phyloP scores from a whole-genome alignment of 768 basidiomycete genomes.

The Agaricus subrufescens region DNA sequence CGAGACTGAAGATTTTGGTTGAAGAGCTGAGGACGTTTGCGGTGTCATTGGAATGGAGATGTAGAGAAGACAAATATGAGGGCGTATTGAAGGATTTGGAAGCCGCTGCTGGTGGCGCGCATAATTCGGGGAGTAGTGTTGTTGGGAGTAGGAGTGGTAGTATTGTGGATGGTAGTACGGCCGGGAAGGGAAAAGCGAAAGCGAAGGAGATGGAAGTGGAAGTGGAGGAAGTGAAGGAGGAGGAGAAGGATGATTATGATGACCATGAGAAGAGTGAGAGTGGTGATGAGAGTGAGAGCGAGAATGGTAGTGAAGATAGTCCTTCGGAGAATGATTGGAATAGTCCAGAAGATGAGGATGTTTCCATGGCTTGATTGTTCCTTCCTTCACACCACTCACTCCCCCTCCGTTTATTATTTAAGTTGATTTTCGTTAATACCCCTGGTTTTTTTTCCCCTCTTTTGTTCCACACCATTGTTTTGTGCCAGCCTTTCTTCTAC shows the following conservation, averaged over 20 bases:
- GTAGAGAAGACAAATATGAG: slow-evolving; percentile 30
- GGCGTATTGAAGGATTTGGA: slow-evolving; percentile 13
- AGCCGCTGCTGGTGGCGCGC: slow-evolving; percentile 1
- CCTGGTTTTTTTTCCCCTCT: too few relatives aligned
- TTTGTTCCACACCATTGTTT: too few relatives aligned
- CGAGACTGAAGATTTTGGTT: slow-evolving; percentile 40
- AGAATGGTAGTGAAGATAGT: not conserved
- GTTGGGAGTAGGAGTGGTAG: slow-evolving; percentile 1
- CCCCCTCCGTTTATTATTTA: too few relatives aligned
- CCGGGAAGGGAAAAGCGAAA: slow-evolving; percentile 2
- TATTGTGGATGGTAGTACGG: not conserved
- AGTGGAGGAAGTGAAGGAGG: not conserved
- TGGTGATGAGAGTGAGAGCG: slow-evolving; percentile 1
- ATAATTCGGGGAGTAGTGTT: not conserved
- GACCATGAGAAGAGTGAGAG: slow-evolving; percentile 1
- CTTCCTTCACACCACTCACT: too few relatives aligned
- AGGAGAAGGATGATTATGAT: not conserved
- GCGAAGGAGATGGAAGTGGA: not conserved
- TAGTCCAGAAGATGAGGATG: too few relatives aligned
- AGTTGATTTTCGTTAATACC: too few relatives aligned
- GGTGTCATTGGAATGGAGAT: slow-evolving; percentile 55
- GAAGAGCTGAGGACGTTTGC: slow-evolving; percentile 57
- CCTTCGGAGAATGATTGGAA: not conserved
- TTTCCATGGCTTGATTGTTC: too few relatives aligned
- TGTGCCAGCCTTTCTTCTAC: too few relatives aligned